Conservation (phyloP, 192 early-diverging fungal genomes). For the Coemansia sp. region DNA sequence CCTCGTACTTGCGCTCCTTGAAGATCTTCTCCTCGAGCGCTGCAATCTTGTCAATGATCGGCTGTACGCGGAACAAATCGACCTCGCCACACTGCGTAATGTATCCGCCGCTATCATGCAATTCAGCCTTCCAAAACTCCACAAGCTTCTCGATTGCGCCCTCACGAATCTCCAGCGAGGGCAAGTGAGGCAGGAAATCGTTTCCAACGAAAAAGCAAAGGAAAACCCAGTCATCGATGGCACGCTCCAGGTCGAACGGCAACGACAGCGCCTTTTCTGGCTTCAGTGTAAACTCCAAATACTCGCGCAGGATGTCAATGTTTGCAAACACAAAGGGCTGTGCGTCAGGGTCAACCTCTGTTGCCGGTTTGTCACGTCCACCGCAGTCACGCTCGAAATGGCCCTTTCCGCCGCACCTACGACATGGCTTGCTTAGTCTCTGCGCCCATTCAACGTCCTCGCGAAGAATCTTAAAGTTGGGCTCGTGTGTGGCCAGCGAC, state of each 20-base stretch:
- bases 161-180: conserved; percentile 92
- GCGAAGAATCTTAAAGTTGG: conserved; percentile 93
- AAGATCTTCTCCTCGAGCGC: conserved; percentile 83
- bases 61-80: conserved; percentile 73
- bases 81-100: conserved; percentile 83
- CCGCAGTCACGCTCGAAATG: conserved; percentile 58
- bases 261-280: conserved; percentile 66
- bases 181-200: conserved; percentile 95
- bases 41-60: conserved; percentile 83
- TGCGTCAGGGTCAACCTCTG: conserved; percentile 20
- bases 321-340: conserved; percentile 86
- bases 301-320: conserved; percentile 86
- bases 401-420: conserved; percentile 65
- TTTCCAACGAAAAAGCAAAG: conserved; percentile 98
- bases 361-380: conserved; percentile 22
- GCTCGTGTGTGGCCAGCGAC: conserved; percentile 93
- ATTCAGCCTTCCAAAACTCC: conserved; percentile 84
- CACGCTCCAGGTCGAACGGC: conserved; percentile 83
- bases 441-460: conserved; percentile 91
- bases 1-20: conserved; percentile 62
- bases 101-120: conserved; percentile 78
- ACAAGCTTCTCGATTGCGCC: conserved; percentile 90
- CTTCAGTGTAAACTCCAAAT: conserved; percentile 83
- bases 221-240: conserved; percentile 98
- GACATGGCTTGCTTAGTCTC: conserved; percentile 69